These are phyloP conservation scores for Terana coerulea DNA, from an alignment of 768 basidiomycete species.

Conservation along the genomic window DNA sequence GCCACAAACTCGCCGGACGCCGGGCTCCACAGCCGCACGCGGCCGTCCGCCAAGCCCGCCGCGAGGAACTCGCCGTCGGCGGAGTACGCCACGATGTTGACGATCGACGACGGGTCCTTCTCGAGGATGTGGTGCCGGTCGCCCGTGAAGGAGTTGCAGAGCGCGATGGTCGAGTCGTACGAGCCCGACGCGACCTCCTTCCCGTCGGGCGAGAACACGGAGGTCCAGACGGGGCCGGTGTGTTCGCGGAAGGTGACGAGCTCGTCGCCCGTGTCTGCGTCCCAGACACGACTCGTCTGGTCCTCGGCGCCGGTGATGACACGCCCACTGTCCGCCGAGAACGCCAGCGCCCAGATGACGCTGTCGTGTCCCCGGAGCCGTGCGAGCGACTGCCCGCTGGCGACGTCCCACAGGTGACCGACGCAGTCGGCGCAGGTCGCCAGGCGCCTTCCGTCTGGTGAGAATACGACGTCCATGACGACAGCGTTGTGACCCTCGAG, in stretches of 20 bases:
- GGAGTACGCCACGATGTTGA: conserved; percentile 14
- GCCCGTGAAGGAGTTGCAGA: conserved; percentile 18
- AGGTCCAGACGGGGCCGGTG: conserved; percentile 27
- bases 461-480: conserved; percentile 17
- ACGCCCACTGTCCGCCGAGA: conserved; percentile 15
- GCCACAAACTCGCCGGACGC: conserved; percentile 3
- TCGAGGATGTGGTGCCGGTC: conserved; percentile 4
- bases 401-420: conserved; percentile 16
- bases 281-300: conserved; percentile 20
- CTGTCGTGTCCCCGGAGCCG: conserved; percentile 18
- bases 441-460: conserved; percentile 19
- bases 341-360: conserved; percentile 14
- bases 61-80: conserved; percentile 17
- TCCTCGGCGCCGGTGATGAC: conserved; percentile 24
- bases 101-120: conserved; percentile 8
- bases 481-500: conserved; percentile 7
- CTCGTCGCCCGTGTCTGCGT: conserved; percentile 16
- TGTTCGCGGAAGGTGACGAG: conserved; percentile 16
- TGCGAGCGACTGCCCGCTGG: neutral
- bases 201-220: conserved; percentile 42
- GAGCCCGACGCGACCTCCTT: conserved; percentile 38
- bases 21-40: conserved; percentile 17
- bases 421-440: conserved; percentile 12
- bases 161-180: conserved; percentile 27
- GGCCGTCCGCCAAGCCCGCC: conserved; percentile 19